Base-by-base conservation (phyloP, 768 basidiomycete species). In the Mycena crocata region DNA sequence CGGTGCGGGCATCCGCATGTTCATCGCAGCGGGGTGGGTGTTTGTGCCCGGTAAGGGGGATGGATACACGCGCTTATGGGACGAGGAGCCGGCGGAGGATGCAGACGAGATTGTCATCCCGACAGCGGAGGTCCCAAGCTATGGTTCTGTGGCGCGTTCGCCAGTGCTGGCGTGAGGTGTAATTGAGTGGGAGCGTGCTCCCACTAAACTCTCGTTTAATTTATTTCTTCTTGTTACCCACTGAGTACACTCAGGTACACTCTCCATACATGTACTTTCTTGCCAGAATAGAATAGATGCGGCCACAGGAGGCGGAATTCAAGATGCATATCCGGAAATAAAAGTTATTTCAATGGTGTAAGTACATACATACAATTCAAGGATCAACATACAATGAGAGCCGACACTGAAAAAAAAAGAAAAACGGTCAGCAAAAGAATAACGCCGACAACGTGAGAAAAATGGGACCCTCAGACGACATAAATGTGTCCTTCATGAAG, bases 21-120 rank as follows among this genome's bases (percentile, higher is more conserved):
- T 91, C 67, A 80, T 92, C 66, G 80, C 90, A 7, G 40, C 88
- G 5, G 84, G 81, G 63, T 94, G 93, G 93, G 69, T 90, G 1
- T 85, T 91, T 68, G 83, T 92, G 3, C 90, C 86, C 0, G 80
- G 75, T 21, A 84, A 84, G 34, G 58, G 64, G 2, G 46, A 62
- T 21, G 75, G 37, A 26, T 42, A 55, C 24, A 45, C 46, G 49
- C 57, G 32, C 21, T 31, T 65, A 34, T 51, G 48, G 37, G 55
- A 66, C 35, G 28, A 32, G 13, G 63, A 57, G 42, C 56, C 46
- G 39, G 24, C 26, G 32, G 39, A 30, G 32, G 56, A 51, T 15
- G 56, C 45, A 14, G 61, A 62, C 24, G 39, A 14, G 30, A 12
- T 24, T 15, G 44, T 35, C 4, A 9, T 26, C 1, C 42, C 34